Percentiles rank a stretch among this genome's conserved stretches.
Conservation (phyloP, 1,139 yeast genomes). For the Keqinozyma sinolaborantium region DNA sequence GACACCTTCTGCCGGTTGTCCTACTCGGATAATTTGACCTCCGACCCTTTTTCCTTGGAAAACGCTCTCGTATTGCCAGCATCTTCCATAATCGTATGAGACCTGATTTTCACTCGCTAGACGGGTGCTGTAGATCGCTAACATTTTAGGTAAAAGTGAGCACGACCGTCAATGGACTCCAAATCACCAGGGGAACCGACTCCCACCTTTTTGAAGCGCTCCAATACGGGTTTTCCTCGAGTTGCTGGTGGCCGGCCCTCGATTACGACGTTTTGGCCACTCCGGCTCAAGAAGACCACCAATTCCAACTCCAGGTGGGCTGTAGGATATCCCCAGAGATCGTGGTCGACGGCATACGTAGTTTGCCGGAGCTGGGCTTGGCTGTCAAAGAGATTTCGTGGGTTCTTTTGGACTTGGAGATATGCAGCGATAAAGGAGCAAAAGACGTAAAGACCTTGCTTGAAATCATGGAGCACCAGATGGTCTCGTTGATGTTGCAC, state of each 20-base stretch:
- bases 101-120: not conserved
- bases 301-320: too few species aligned
- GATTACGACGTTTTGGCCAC: not conserved
- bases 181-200: not conserved
- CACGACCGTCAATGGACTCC: not conserved
- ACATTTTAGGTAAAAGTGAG: not conserved
- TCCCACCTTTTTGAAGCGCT: not conserved
- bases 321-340: too few species aligned
- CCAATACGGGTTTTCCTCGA: not conserved
- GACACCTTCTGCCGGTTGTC: not conserved
- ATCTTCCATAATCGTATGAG: not conserved
- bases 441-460: constrained; percentile 6
- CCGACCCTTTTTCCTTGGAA: not conserved
- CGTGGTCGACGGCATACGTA: too few species aligned
- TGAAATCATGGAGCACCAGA: constrained; percentile 24
- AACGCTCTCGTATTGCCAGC: not conserved
- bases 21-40: not conserved
- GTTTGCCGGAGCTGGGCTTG: too few species aligned
- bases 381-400: too few species aligned
- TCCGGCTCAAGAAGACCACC: too few species aligned
- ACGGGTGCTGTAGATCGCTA: not conserved
- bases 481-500: constrained; percentile 24
- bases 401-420: constrained; percentile 2
- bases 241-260: not conserved
- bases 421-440: not conserved